Evolutionary conservation across 805 yeast genomes (phyloP).

Genomic region (Debaryomyces tyrocola): DNA sequence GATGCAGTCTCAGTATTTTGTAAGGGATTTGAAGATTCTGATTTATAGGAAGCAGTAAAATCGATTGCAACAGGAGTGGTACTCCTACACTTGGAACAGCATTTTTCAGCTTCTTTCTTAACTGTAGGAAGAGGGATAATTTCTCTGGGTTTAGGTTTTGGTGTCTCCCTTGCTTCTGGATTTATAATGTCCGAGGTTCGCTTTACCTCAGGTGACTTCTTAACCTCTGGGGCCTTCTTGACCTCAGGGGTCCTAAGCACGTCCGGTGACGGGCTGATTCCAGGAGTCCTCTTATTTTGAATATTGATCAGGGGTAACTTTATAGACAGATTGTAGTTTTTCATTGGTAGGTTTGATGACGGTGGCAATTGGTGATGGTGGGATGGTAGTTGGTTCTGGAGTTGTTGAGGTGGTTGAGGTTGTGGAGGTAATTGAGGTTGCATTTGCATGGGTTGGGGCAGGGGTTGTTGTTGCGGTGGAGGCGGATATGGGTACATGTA

Average conservation of each 20-base stretch:
- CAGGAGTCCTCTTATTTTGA: not conserved
- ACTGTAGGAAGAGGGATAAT: not conserved
- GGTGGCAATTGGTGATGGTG: not conserved
- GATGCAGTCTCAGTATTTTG: not conserved
- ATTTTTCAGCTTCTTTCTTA: not conserved
- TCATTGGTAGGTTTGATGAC: not conserved
- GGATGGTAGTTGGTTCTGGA: not conserved
- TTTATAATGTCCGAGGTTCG: not conserved
- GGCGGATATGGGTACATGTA: conserved; percentile 1
- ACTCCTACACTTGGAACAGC: conserved; percentile 1
- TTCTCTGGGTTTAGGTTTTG: too few relatives aligned
- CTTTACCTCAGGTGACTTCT: not conserved
- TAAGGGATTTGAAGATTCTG: not conserved
- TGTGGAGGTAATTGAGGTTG: conserved; percentile 1
- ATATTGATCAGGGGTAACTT: conserved; percentile 1
- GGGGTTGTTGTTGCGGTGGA: not conserved
- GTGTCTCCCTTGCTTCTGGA: not conserved
- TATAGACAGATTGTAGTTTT: not conserved
- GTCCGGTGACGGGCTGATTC: not conserved
- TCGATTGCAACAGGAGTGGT: conserved; percentile 26
- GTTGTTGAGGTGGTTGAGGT: not conserved
- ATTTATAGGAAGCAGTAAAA: conserved; percentile 20
- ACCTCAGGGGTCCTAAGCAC: not conserved
- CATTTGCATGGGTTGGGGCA: not conserved
- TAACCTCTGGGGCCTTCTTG: not conserved